Base-by-base conservation (phyloP, 805 yeast genomes). In the Candida chauliodis region DNA sequence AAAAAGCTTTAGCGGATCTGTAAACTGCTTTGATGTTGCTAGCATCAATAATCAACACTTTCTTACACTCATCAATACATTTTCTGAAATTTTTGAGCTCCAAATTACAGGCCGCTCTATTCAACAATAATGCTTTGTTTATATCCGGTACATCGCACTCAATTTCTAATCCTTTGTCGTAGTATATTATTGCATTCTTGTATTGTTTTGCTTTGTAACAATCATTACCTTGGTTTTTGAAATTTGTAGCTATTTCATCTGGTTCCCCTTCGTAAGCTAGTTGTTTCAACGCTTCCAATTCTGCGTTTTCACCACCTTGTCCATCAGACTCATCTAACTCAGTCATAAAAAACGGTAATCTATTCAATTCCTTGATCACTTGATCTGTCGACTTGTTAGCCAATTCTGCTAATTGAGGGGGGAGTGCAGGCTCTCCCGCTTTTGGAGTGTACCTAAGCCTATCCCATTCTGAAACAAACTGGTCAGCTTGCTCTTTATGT, bases 241-340 rank as follows among this genome's bases (percentile, higher is more conserved):
- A 93, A 53, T 89, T 90, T 17, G 77, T 71, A 3, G 97, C 97
- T 24, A 89, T 69, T 53, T 93, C 99, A 51, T 84, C 81, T 0
- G 97, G 96, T 46, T 88, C 95, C 31, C 98, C 99, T 35, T 93
- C 99, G 54, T 87, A 89, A 0, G 95, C 96, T 49, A 93, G 67
- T 4, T 96, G 91, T 54, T 82, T 83, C 41, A 93, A 70, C 0
- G 99, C 99, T 55, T 91, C 98, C 13, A 93, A 63, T 36, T 78
- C 81, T 4, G 70, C 54, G 52, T 85, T 86, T 30, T 79, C 83
- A 22, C 89, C 91, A 32, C 85, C 87, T 4, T 74, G 81, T 11
- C 85, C 89, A 48, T 84, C 88, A 2, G 79, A 76, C 21, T 78
- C 85, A 51, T 84, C 95, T 13, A 88, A 63, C 49, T 83, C 75